These are phyloP conservation scores for Penicillium sp. DNA, from an alignment of 2,329 filamentous ascomycete species.

Conservation along the genomic window DNA sequence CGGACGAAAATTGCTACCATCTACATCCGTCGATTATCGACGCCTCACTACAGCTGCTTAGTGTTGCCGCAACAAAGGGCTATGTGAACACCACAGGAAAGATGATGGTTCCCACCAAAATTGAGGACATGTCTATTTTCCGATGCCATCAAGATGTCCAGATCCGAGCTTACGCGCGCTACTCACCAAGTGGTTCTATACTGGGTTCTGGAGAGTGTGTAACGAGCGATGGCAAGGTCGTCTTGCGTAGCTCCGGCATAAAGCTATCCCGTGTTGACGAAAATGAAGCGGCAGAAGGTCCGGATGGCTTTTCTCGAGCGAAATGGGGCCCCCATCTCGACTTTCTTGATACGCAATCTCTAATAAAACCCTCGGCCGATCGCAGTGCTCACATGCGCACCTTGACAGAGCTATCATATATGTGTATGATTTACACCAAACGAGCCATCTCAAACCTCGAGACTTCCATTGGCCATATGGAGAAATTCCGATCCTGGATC, in stretches of 20 bases:
- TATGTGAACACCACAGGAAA: constrained; percentile 15
- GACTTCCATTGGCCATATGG: constrained; percentile 12
- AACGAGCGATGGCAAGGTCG: constrained; percentile 8
- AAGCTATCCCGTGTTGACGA: constrained; percentile 12
- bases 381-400: constrained; percentile 6
- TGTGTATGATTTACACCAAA: constrained; percentile 20
- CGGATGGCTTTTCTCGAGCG: constrained; percentile 2
- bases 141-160: constrained; percentile 7
- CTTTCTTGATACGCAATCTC: constrained; percentile 12
- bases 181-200: constrained; percentile 13
- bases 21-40: constrained; percentile 29
- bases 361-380: constrained; percentile 16
- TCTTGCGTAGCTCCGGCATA: constrained; percentile 9
- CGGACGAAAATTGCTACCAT: constrained; percentile 14
- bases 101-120: constrained; percentile 27
- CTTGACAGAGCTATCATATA: constrained; percentile 11
- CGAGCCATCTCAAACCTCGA: constrained; percentile 1
- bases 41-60: constrained; percentile 26
- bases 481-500: constrained; percentile 18
- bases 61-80: constrained; percentile 25
- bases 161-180: constrained; percentile 5
- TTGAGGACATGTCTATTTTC: constrained; percentile 24
- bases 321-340: constrained; percentile 23
- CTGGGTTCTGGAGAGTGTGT: constrained; percentile 11
- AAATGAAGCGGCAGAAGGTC: neutral